Evolutionary conservation across 176 grass and related monocot genomes (phyloP).

Genomic region (Zoysia pacifica): DNA sequence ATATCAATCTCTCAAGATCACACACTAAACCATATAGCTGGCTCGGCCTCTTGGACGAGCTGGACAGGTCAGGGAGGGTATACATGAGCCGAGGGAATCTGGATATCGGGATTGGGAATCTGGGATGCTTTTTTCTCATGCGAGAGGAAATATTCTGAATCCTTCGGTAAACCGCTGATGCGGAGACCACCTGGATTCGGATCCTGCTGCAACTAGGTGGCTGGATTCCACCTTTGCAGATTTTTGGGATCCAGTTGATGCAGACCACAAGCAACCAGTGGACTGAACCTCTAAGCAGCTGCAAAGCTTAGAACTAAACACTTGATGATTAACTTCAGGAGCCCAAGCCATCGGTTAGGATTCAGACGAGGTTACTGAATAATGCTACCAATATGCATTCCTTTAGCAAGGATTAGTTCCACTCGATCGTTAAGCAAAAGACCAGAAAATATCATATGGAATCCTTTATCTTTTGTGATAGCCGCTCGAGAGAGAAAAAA

Average conservation of each 20-base stretch:
- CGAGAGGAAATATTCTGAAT: constrained; percentile 44
- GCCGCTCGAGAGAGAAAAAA: no score
- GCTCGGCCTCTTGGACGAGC: no score
- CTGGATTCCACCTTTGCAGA: no score
- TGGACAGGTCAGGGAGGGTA: background rate
- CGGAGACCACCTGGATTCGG: constrained; percentile 41
- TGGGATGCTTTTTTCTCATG: constrained; percentile 1
- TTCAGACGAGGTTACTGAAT: background rate
- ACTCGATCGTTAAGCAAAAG: background rate
- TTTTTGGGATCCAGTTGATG: background rate
- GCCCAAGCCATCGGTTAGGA: no score
- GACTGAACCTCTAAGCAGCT: background rate
- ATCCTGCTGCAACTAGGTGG: constrained; percentile 28
- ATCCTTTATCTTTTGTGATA: constrained; percentile 26
- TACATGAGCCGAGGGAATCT: constrained; percentile 27
- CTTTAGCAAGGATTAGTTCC: background rate
- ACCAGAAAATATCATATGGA: constrained; percentile 39
- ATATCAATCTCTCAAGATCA: constrained; percentile 4
- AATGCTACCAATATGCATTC: background rate
- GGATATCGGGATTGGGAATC: background rate
- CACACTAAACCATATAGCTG: no score
- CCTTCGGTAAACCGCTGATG: constrained; percentile 9
- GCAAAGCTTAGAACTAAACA: background rate
- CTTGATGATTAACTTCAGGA: no score
- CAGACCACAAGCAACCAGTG: background rate